A percentile compares a stretch with the other conserved stretches of the same genome.
These are phyloP conservation scores for Leishmania turanica DNA, from an alignment of 208 protist genomes.

Conservation along the genomic window DNA sequence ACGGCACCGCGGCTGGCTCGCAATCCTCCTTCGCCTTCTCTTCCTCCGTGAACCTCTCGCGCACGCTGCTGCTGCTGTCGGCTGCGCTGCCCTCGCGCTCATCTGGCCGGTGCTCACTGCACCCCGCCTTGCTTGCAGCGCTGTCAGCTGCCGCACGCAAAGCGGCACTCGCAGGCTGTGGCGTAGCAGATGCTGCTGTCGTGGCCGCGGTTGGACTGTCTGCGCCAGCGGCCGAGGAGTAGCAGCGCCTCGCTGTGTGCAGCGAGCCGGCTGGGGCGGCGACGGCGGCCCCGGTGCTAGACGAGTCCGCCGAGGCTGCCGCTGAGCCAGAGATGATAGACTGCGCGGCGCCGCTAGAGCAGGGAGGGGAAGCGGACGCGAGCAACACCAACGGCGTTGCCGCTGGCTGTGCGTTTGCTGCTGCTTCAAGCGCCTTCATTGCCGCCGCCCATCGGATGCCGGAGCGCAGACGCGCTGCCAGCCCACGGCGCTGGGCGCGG, in stretches of 20 bases:
- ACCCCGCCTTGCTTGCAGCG: neutral
- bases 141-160: neutral
- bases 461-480: neutral
- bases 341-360: neutral
- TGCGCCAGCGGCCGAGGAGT: neutral
- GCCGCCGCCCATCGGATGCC: neutral
- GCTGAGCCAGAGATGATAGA: neutral
- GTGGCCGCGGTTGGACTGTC: neutral
- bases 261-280: neutral
- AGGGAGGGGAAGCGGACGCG: neutral
- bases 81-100: neutral
- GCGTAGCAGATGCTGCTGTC: neutral
- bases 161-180: neutral
- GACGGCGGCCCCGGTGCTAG: neutral
- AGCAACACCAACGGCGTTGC: neutral
- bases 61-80: neutral
- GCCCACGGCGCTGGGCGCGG: neutral
- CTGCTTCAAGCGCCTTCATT: neutral
- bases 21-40: constrained; percentile 11
- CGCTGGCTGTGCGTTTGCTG: neutral
- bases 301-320: neutral
- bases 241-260: constrained; percentile 9
- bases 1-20: neutral
- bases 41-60: neutral
- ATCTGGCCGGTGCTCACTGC: neutral